These are phyloP conservation scores for Juncus inflexus DNA, from an alignment of 176 grass and related monocot species.

Conservation along the genomic window DNA sequence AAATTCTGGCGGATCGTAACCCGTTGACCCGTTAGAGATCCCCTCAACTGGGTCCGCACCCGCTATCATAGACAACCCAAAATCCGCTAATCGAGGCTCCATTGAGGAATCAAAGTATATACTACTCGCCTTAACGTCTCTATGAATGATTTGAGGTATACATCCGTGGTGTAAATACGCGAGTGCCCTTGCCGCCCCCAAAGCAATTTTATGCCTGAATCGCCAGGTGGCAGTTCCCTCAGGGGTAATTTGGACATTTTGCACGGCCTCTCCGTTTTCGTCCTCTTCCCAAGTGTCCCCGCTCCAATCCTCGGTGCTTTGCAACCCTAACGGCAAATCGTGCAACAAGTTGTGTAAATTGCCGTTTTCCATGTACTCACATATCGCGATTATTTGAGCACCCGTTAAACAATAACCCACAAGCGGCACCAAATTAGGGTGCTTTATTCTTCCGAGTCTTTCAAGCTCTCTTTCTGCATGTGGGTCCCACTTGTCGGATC, in stretches of 20 bases:
- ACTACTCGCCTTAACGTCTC: conserved; percentile 89
- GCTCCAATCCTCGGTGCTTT: conserved; percentile 94
- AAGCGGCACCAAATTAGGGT: conserved; percentile 83
- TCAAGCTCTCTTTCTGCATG: conserved; percentile 79
- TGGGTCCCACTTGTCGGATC: conserved; percentile 53
- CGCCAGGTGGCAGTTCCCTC: conserved; percentile 79
- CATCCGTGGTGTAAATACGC: conserved; percentile 97
- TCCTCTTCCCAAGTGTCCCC: conserved; percentile 93
- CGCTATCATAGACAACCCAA: conserved; percentile 62
- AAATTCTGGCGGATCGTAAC: conserved; percentile 73
- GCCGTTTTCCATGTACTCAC: conserved; percentile 96
- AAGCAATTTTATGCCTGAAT: conserved; percentile 81
- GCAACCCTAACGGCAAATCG: conserved; percentile 77
- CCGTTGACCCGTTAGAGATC: conserved; percentile 40
- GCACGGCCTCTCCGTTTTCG: conserved; percentile 17
- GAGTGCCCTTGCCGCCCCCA: conserved; percentile 76
- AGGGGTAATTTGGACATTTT: conserved; percentile 45
- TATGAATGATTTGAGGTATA: conserved; percentile 80
- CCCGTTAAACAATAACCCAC: conserved; percentile 86
- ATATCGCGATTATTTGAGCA: conserved; percentile 85
- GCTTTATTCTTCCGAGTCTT: conserved; percentile 76
- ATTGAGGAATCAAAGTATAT: conserved; percentile 79
- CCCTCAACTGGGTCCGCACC: conserved; percentile 36
- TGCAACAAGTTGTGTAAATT: conserved; percentile 90
- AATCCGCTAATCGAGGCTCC: conserved; percentile 81